Evolutionary conservation across 805 yeast genomes (phyloP), one percentile per base, ranked within the genome.

Genomic region (Candida coleopterorum): DNA sequence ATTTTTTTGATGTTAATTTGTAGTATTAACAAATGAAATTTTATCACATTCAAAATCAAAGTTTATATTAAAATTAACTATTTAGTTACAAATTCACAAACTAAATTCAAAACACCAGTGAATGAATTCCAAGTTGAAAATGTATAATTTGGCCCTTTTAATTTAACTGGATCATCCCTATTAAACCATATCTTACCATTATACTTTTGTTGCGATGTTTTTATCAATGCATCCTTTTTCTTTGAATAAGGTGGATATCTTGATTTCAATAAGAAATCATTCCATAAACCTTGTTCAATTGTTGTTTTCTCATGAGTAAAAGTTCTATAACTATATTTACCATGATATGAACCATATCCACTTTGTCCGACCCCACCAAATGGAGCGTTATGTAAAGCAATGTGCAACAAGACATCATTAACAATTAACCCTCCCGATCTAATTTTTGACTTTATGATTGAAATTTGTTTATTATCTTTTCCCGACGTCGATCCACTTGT

Each of bases 331-430:
- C 59, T 52, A 25, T 39, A 69, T 43, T 59, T 61, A 3, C 96
- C 96, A 53, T 88, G 96, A 60, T 87, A 88, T 23, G 72, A 62
- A 9, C 97, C 97, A 40, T 67, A 64, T 1, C 97, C 97, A 0
- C 96, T 85, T 11, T 55, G 55, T 10, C 97, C 96, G 38, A 89
- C 63, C 17, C 97, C 97, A 23, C 97, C 97, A 60, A 89, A 90
- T 18, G 97, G 97, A 3, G 85, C 75, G 33, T 70, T 69, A 6
- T 68, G 40, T 36, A 83, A 68, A 1, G 77, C 89, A 29, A 76
- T 86, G 44, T 87, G 95, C 49, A 85, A 42, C 32, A 86, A 35
- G 0, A 79, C 70, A 46, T 88, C 96, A 53, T 87, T 86, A 42
- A 85, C 64, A 32, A 77, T 56, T 10, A 78, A 64, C 4, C 76